Evolutionary conservation across 805 yeast species (phyloP).

Genomic region (Schwanniomyces yamadae): DNA sequence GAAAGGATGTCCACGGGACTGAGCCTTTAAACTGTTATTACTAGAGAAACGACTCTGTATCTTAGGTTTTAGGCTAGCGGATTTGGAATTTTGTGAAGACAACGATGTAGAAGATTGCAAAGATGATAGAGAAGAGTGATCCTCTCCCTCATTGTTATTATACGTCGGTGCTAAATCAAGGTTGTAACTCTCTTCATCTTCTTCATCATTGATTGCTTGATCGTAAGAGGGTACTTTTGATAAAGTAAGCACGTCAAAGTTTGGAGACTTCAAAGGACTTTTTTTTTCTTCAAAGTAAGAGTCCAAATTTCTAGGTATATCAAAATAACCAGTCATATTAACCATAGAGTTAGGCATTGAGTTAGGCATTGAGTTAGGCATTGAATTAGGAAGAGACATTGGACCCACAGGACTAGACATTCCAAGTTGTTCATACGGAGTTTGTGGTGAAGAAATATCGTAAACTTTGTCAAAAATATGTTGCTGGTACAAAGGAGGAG

Average conservation of each 20-base stretch:
- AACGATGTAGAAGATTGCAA: not conserved
- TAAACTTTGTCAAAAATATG: constrained; percentile 37
- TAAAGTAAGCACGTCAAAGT: constrained; percentile 23
- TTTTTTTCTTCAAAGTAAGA: constrained; percentile 6
- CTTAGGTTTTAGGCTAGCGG: no score
- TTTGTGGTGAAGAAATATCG: constrained; percentile 32
- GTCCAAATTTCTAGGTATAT: constrained; percentile 18
- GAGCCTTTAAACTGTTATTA: no score
- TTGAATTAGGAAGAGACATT: constrained; percentile 10
- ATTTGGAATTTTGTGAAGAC: not conserved
- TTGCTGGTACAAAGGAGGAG: constrained; percentile 45
- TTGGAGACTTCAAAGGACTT: constrained; percentile 7
- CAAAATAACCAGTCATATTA: constrained; percentile 31
- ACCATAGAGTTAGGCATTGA: constrained; percentile 10
- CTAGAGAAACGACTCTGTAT: no score
- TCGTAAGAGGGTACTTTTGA: constrained; percentile 39
- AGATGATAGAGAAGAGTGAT: not conserved
- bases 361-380: constrained; percentile 11
- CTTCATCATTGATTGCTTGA: constrained; percentile 39
- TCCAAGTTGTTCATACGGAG: constrained; percentile 38
- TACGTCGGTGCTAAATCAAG: constrained; percentile 23
- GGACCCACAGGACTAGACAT: constrained; percentile 13
- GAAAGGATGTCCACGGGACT: no score
- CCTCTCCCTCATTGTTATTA: constrained; percentile 1
- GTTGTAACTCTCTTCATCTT: constrained; percentile 22